Evolutionary conservation across 768 basidiomycete genomes (phyloP), one percentile per base, ranked within the genome.

Genomic region (Hygrocybe coccinea): DNA sequence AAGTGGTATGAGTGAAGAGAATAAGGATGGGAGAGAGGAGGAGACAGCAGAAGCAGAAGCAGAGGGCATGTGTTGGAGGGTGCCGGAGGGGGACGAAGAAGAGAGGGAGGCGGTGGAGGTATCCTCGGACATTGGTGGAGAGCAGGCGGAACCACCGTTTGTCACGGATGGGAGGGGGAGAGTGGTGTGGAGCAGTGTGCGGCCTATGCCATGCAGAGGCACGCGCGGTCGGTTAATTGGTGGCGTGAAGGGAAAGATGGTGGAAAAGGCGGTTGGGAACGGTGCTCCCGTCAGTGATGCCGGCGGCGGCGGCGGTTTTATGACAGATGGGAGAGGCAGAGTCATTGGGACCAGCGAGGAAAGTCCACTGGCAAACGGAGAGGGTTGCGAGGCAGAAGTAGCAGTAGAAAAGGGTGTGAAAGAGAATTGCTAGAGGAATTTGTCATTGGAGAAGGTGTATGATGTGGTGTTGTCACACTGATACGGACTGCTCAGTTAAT

Each of bases 81-180:
- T 14, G 61, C 58, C 11, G 61, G 56, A 22, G 62, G 62, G 11
- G n/a, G n/a, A n/a, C 60, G 55, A 14, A 54, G 55, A 25, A 52
- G 54, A 36, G 70, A 65, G 2, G 67, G 64, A 6, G 59, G 60
- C 37, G 64, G 59, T 58, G 34, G 64, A 64, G n/a, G 55, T 37
- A 35, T 34, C 50, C 25, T 19, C 44, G 25, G 43, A 17, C 10
- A 21, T 44, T 24, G 14, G 34, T 41, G 50, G n/a, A 10, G 37
- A 47, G 29, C 44, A 38, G n/a, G 39, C 60, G 15, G 74, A 76
- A 25, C 80, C 82, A 29, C 77, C 79, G 6, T 85, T 85, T 61
- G 72, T 82, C 56, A 85, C 84, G 12, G 84, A 86, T 65, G 84
- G 84, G 24, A 74, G 84, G 45, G 84, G 84, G 8, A 72, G 83